Evolutionary conservation across 164 flowering plant species (phyloP), one percentile per base, ranked within the genome.

Genomic region (Chloranthus sessilifolius): DNA sequence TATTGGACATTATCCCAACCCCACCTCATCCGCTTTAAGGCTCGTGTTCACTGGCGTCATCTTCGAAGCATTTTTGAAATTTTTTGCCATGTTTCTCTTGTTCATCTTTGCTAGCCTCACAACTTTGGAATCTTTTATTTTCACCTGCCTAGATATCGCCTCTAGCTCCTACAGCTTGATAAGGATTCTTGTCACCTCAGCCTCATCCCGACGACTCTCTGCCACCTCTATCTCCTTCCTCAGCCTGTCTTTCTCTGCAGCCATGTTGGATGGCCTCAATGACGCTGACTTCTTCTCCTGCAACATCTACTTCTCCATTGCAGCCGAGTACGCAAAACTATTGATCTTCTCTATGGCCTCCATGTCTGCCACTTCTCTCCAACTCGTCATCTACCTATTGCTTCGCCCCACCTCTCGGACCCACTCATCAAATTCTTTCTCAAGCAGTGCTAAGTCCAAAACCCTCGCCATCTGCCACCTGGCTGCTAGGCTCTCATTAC

Each of bases 391-490:
- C 55, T 80, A 75, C 4, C 83, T 89, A 25, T 78, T 75, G 38
- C 61, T 71, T 5, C 88, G 83, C 59, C 86, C 85, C 37, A 88
- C 88, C 69, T 89, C 97, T 50, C 73, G 72, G 9, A 76, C 55
- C 95, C 87, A 88, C 60, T 86, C 95, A 16, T 66, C 70, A 60
- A 62, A 92, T 67, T 92, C 99, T 44, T 78, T 81, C 69, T 74
- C 74, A 0, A 57, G 40, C n/a, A 97, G 97, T 12, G 77, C 66
- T 15, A 89, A 76, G 65, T 88, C 95, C 0, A 95, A 88, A 60
- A 88, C 65, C 84, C 81, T 76, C 28, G 88, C 95, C 99, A 92
- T 92, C 70, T 92, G 95, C 97, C 99, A 92, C 72, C 94, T 67
- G 7, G 96, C 95, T 43, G 96, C 91, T 11, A 89, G 75, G 61